Conservation (phyloP, 1,139 yeast species). For the Yamadazyma conglobata region DNA sequence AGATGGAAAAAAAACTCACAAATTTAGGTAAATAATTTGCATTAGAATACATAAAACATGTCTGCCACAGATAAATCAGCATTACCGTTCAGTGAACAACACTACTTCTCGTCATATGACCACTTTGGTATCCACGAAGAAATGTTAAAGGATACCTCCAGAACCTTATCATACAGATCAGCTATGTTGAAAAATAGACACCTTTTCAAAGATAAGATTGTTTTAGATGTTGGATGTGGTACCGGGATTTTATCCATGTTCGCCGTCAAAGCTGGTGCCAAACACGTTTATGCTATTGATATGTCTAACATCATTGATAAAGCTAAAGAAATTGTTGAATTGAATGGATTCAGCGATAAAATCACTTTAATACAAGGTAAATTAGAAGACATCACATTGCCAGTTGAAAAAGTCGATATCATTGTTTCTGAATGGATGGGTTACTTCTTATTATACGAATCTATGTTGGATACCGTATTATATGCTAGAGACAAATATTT, state of each 20-base stretch:
- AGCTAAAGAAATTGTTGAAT: slow-evolving; percentile 80
- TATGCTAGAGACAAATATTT: slow-evolving; percentile 91
- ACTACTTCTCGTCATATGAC: slow-evolving; percentile 91
- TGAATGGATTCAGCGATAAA: slow-evolving; percentile 83
- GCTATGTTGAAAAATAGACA: slow-evolving; percentile 91
- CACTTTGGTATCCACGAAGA: slow-evolving; percentile 98
- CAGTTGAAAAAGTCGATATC: slow-evolving; percentile 79
- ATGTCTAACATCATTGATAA: slow-evolving; percentile 95
- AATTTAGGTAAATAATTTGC: background rate
- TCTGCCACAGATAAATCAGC: slow-evolving; percentile 53
- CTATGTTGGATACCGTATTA: slow-evolving; percentile 96
- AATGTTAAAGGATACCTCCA: slow-evolving; percentile 93
- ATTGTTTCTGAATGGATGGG: slow-evolving; percentile 99
- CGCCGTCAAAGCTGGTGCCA: slow-evolving; percentile 98
- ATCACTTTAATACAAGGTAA: slow-evolving; percentile 91
- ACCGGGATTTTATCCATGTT: slow-evolving; percentile 97
- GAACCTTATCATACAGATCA: slow-evolving; percentile 88
- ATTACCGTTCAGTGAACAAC: slow-evolving; percentile 73
- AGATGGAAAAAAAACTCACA: background rate
- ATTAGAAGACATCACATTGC: slow-evolving; percentile 87
- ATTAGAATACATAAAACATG: slow-evolving; percentile 11
- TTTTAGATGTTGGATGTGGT: slow-evolving; percentile 98
- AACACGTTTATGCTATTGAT: slow-evolving; percentile 94
- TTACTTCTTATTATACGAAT: slow-evolving; percentile 89
- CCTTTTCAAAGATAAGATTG: slow-evolving; percentile 87